Evolutionary conservation across 805 yeast genomes (phyloP).

Genomic region (Nakazawaea sp.): DNA sequence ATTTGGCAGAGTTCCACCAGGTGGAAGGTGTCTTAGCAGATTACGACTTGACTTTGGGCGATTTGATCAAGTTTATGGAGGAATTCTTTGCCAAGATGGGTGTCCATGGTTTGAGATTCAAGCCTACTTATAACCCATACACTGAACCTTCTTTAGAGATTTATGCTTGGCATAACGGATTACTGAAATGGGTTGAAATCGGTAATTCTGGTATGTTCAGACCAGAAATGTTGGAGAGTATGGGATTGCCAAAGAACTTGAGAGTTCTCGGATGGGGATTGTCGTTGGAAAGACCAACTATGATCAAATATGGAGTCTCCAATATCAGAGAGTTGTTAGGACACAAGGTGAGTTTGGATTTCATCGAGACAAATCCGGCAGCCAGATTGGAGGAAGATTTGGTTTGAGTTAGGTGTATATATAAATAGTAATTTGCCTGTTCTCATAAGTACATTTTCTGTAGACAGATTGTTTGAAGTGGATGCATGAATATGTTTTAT

Average conservation of each 20-base stretch:
- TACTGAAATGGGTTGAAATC: slow-evolving; percentile 97
- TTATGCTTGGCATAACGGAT: slow-evolving; percentile 92
- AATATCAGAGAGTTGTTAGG: slow-evolving; percentile 96
- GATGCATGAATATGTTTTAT: too few species aligned
- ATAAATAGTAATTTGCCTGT: too few species aligned
- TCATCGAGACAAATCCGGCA: slow-evolving; percentile 94
- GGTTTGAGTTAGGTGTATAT: slow-evolving; percentile 27
- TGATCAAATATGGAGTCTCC: slow-evolving; percentile 95
- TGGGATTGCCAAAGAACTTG: slow-evolving; percentile 94
- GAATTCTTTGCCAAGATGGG: slow-evolving; percentile 97
- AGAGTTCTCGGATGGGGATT: slow-evolving; percentile 97
- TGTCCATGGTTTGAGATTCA: slow-evolving; percentile 89
- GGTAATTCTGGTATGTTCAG: slow-evolving; percentile 99
- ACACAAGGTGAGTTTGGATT: slow-evolving; percentile 91
- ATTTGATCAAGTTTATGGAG: slow-evolving; percentile 96
- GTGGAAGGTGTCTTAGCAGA: slow-evolving; percentile 99
- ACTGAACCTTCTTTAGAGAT: slow-evolving; percentile 99
- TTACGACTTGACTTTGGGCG: slow-evolving; percentile 90
- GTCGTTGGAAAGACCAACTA: slow-evolving; percentile 96
- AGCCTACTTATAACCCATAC: slow-evolving; percentile 98
- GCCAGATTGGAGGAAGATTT: slow-evolving; percentile 88
- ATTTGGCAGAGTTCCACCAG: slow-evolving; percentile 98
- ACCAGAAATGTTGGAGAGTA: slow-evolving; percentile 97
- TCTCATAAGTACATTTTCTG: too few species aligned
- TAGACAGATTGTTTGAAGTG: too few species aligned